Percentiles rank a stretch among this genome's conserved stretches.
Evolutionary conservation across 2,329 filamentous ascomycete species (phyloP).

Genomic region (Colletotrichum chlorophyti): DNA sequence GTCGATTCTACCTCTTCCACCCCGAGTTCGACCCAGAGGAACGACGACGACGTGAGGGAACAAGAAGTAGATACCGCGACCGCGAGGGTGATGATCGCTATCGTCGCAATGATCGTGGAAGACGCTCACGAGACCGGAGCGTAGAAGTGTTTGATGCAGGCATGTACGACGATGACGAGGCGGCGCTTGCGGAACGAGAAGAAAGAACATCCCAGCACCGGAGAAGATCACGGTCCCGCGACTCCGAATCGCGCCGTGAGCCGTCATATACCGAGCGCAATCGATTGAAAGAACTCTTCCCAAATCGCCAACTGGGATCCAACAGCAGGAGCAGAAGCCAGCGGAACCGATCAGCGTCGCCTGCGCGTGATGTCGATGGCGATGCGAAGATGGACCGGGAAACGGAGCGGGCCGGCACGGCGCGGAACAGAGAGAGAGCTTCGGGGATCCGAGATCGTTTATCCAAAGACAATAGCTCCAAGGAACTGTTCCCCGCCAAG

Average conservation of each 20-base stretch:
- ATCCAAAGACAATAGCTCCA: constrained; percentile 37
- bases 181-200: constrained; percentile 38
- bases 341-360: constrained; percentile 61
- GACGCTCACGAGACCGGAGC: constrained; percentile 51
- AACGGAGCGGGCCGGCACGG: constrained; percentile 34
- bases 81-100: constrained; percentile 50
- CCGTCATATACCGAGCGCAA: constrained; percentile 46
- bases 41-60: constrained; percentile 64
- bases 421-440: constrained; percentile 41
- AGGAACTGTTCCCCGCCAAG: constrained; percentile 49
- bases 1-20: constrained; percentile 90
- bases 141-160: constrained; percentile 71
- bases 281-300: constrained; percentile 70
- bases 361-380: constrained; percentile 49
- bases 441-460: constrained; percentile 43
- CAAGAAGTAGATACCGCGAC: constrained; percentile 69
- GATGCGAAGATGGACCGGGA: constrained; percentile 45
- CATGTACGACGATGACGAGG: constrained; percentile 80
- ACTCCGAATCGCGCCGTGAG: constrained; percentile 31
- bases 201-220: constrained; percentile 42
- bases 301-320: constrained; percentile 42
- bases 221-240: constrained; percentile 33
- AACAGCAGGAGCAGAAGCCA: constrained; percentile 33
- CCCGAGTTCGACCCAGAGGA: constrained; percentile 87
- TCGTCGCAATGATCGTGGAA: constrained; percentile 45